Conservation (phyloP, 805 yeast species). For the Hanseniaspora opuntiae region DNA sequence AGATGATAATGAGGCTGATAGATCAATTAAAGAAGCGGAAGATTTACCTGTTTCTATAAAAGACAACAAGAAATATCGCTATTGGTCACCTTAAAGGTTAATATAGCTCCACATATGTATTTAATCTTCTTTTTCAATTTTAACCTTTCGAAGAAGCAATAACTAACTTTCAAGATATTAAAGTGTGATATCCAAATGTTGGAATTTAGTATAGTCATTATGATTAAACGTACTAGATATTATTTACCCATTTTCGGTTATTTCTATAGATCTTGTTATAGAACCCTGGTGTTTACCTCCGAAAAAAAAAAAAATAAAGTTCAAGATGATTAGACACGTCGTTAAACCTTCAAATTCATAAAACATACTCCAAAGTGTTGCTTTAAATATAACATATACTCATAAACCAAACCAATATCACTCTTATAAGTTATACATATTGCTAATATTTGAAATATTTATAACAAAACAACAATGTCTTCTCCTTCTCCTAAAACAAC, state of each 20-base stretch:
- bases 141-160: not conserved
- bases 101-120: not conserved
- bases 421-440: too few relatives aligned
- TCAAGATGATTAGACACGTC: not conserved
- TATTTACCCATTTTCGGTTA: too few relatives aligned
- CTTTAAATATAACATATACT: not conserved
- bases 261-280: too few relatives aligned
- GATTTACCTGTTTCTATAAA: conserved; percentile 46
- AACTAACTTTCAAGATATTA: not conserved
- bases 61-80: conserved; percentile 49
- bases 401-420: too few relatives aligned
- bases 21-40: conserved; percentile 11
- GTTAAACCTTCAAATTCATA: not conserved
- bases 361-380: not conserved
- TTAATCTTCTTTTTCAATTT: not conserved
- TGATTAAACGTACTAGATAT: too few relatives aligned
- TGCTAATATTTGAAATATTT: too few relatives aligned
- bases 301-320: not conserved
- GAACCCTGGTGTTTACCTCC: not conserved
- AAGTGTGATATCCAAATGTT: too few relatives aligned
- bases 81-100: conserved; percentile 42
- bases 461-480: not conserved
- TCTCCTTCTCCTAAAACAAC: not conserved
- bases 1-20: not conserved
- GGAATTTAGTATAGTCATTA: too few relatives aligned